A percentile compares a stretch with the other conserved stretches of the same genome.
Conservation (phyloP, 768 basidiomycete genomes). For the Leccinum incarnatum region DNA sequence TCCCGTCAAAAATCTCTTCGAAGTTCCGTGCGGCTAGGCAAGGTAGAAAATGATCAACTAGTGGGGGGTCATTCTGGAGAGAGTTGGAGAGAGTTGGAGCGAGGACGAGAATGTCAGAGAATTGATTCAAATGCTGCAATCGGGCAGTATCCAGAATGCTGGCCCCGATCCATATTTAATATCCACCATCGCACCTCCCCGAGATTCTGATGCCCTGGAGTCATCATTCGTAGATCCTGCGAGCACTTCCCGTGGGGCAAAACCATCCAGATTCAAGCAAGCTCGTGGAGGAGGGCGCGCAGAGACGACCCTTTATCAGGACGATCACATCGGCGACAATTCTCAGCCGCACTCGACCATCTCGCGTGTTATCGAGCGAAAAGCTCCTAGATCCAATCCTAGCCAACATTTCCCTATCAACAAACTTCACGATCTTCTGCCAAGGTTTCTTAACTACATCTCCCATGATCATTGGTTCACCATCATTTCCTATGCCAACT, state of each 20-base stretch:
- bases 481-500: constrained; percentile 15
- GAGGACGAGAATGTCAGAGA: constrained; percentile 52
- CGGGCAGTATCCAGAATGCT: constrained; percentile 51
- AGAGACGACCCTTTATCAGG: constrained; percentile 14
- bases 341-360: constrained; percentile 34
- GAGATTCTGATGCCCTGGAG: neutral
- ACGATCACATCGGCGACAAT: constrained; percentile 30
- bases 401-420: constrained; percentile 17
- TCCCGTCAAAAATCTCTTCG: constrained; percentile 48
- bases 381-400: constrained; percentile 7
- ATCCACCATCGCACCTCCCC: neutral
- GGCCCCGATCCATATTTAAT: constrained; percentile 36
- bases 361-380: constrained; percentile 27
- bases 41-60: constrained; percentile 48
- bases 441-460: constrained; percentile 4
- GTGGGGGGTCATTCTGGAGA: constrained; percentile 49
- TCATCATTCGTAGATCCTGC: neutral
- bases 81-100: too few species aligned
- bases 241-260: constrained; percentile 24
- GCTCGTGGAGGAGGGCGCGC: constrained; percentile 1
- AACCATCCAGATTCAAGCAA: constrained; percentile 50
- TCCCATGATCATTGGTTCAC: constrained; percentile 17
- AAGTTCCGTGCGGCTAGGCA: constrained; percentile 54
- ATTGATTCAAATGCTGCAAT: constrained; percentile 48
- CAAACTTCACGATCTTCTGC: constrained; percentile 4